A percentile compares a stretch with the other conserved stretches of the same genome.
Evolutionary conservation across 345 rosid species (phyloP).

Genomic region (Gynandropsis gynandra): DNA sequence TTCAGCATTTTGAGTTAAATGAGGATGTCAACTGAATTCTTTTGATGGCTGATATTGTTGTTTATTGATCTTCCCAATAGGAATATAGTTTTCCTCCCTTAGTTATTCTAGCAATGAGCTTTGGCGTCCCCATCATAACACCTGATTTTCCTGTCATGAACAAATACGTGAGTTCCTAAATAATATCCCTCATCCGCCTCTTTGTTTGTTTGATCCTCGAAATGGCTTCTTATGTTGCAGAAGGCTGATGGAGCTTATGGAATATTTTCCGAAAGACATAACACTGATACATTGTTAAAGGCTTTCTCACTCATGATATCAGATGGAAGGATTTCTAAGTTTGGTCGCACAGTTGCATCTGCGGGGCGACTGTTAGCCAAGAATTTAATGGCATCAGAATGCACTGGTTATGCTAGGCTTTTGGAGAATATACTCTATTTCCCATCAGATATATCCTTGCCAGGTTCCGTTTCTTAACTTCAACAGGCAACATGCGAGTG

Average conservation of each 20-base stretch:
- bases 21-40: constrained; percentile 62
- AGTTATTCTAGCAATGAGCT: constrained; percentile 82
- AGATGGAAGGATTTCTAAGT: constrained; percentile 68
- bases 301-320: constrained; percentile 68
- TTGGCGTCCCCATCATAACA: constrained; percentile 59
- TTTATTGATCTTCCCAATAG: constrained; percentile 89
- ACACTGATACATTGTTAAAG: constrained; percentile 57
- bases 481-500: constrained; percentile 70
- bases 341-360: constrained; percentile 61
- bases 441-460: constrained; percentile 76
- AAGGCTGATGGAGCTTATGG: constrained; percentile 64
- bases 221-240: constrained; percentile 35
- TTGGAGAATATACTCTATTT: constrained; percentile 66
- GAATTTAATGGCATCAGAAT: constrained; percentile 74
- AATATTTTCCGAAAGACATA: constrained; percentile 49
- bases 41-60: constrained; percentile 76
- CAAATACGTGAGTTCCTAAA: constrained; percentile 55
- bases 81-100: constrained; percentile 85
- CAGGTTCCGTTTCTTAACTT: constrained; percentile 51
- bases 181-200: neutral
- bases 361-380: constrained; percentile 75
- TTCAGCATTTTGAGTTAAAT: constrained; percentile 66
- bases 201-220: constrained; percentile 15
- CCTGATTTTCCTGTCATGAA: constrained; percentile 73
- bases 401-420: constrained; percentile 65